Base-by-base conservation (phyloP, 1,284 basidiomycete genomes). In the Trametes polyzona region DNA sequence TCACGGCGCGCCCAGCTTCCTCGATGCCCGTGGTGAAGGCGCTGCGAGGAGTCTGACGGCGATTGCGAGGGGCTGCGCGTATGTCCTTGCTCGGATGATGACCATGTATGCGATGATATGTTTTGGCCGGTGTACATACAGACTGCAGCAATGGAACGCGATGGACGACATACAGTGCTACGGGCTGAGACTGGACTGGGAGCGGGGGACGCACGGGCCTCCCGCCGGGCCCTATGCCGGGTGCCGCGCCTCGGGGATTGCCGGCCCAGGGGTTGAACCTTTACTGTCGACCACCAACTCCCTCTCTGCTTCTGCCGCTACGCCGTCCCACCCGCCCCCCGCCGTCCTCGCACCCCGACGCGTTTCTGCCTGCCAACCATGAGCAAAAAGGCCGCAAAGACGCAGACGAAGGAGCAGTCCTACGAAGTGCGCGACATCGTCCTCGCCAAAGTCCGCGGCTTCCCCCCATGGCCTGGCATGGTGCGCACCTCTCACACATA, bases 381-480 rank as follows among this genome's bases (percentile, higher is more conserved):
- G 83, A 83, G 78, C 75, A 86, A 85, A 78, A 86, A 85, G 74
- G 71, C 69, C 43, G 65, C 74, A 63, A 85, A 84, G 73, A 66
- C 75, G 46, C 72, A 69, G 50, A 67, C 68, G 19, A 72, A 74
- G 71, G 77, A 77, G 63, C 74, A 75, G 29, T 75, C 74, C 60
- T 88, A 83, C 72, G 75, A 79, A 33, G 65, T 79, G 53, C 82
- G 90, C 70, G 95, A 97, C 71, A 82, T 95, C 66, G 95, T 98
- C 30, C 84, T 98, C 58, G 94, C 86, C 36, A 95, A 97, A 78
- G 79, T 99, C 70, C 92, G 92, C 76, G 96, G 96, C 14, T 98
- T 83, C 77, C 94, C 96, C 12, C 83, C 91, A 27, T 98, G 96
- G 96, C 93, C 93, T 57, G 92, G 86, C 69, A 89, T 90, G 78